Percentiles rank a stretch among this genome's conserved stretches.
phyloP scores from a whole-genome alignment of 768 basidiomycete species.

The Naganishia vaughanmartiniae region DNA sequence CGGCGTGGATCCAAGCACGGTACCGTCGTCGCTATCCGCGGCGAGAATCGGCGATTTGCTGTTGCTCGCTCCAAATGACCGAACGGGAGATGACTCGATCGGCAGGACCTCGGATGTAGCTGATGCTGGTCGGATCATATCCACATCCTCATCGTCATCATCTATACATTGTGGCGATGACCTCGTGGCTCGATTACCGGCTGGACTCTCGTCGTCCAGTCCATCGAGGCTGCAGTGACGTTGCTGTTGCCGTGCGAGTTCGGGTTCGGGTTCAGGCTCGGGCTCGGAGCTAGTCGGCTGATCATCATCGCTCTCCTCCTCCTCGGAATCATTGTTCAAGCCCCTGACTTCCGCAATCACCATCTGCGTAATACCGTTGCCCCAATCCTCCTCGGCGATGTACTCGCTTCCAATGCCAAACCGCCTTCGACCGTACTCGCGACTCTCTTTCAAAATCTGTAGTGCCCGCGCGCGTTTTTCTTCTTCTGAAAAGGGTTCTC shows the following conservation, averaged over 20 bases:
- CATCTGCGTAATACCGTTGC: constrained; percentile 23
- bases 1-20: not conserved
- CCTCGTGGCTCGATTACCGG: too few species aligned
- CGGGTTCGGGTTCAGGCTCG: not conserved
- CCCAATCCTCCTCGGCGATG: constrained; percentile 35
- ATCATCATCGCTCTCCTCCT: constrained; percentile 11
- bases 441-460: constrained; percentile 67
- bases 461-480: constrained; percentile 54
- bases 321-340: not conserved
- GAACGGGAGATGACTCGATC: not conserved
- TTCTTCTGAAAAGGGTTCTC: constrained; percentile 22
- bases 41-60: constrained; percentile 1
- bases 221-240: too few species aligned
- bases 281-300: constrained; percentile 3
- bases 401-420: constrained; percentile 66
- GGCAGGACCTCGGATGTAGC: constrained; percentile 1
- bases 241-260: not conserved
- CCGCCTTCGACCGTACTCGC: constrained; percentile 78
- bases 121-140: constrained; percentile 9
- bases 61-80: not conserved
- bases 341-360: constrained; percentile 23
- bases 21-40: not conserved
- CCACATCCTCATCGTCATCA: constrained; percentile 4
- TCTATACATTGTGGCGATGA: not conserved
- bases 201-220: not conserved